phyloP scores from a whole-genome alignment of 2,329 filamentous ascomycete species.

The Aspergillus awamori region DNA sequence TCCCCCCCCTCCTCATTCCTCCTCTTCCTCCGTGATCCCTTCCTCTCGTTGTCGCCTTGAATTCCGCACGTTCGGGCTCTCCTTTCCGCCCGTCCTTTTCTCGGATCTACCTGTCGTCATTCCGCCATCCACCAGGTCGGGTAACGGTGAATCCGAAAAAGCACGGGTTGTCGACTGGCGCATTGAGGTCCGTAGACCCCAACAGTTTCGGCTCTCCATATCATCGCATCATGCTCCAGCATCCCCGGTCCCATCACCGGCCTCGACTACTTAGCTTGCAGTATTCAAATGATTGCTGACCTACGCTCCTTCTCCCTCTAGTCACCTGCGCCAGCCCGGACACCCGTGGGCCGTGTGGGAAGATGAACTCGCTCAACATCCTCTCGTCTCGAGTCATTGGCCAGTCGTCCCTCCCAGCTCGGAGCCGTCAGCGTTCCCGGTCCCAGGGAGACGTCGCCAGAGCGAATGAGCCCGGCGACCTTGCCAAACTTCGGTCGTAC shows the following conservation, averaged over 20 bases:
- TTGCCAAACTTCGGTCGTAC: conserved; percentile 46
- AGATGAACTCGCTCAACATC: conserved; percentile 97
- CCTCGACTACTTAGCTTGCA: conserved; percentile 4
- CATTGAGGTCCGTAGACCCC: conserved; percentile 41
- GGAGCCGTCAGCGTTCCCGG: conserved; percentile 55
- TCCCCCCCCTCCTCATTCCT: neutral
- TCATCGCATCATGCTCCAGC: conserved; percentile 19
- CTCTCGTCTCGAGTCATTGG: conserved; percentile 80
- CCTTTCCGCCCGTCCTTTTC: conserved; percentile 1
- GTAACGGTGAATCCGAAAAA: conserved; percentile 21
- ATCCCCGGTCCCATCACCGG: conserved; percentile 18
- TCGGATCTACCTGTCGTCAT: conserved; percentile 8
- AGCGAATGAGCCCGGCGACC: conserved; percentile 34
- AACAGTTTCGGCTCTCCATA: conserved; percentile 8
- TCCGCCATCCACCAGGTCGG: conserved; percentile 12
- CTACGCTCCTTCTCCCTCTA: conserved; percentile 26
- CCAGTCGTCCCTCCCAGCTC: conserved; percentile 54
- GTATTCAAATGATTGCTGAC: conserved; percentile 18
- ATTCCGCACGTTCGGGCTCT: neutral
- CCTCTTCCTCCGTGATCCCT: neutral
- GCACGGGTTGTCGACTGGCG: conserved; percentile 42
- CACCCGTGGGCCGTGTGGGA: conserved; percentile 57
- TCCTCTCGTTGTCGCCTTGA: neutral
- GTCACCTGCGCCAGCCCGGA: conserved; percentile 40
- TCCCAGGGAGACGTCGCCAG: conserved; percentile 53